phyloP scores from a whole-genome alignment of 805 yeast genomes.

The Candida boidinii region DNA sequence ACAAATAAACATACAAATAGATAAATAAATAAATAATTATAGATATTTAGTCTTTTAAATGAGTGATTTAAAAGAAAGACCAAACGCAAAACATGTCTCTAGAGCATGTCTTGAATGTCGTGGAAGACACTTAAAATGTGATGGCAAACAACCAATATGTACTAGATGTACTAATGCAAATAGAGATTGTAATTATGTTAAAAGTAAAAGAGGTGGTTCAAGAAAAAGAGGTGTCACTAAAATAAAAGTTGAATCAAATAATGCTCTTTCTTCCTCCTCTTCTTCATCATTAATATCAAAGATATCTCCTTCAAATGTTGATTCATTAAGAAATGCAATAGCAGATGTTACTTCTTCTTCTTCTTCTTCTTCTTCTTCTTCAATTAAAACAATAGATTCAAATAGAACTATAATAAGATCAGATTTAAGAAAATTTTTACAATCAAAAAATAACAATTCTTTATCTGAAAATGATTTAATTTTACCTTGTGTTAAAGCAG shows the following conservation, averaged over 20 bases:
- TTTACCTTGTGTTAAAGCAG: slow-evolving; percentile 23
- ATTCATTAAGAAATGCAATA: background rate
- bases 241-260: slow-evolving; percentile 3
- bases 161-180: slow-evolving; percentile 28
- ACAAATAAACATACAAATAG: no score
- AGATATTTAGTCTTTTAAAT: no score
- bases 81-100: slow-evolving; percentile 28
- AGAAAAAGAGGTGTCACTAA: slow-evolving; percentile 37
- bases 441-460: background rate
- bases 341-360: background rate
- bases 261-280: background rate
- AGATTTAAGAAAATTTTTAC: background rate
- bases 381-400: background rate
- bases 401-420: background rate
- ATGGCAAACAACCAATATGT: slow-evolving; percentile 38
- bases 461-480: background rate
- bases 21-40: no score
- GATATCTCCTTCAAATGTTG: no score
- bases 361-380: background rate
- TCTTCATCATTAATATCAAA: background rate
- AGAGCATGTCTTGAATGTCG: slow-evolving; percentile 46
- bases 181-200: slow-evolving; percentile 37
- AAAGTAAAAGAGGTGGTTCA: slow-evolving; percentile 46
- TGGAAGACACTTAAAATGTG: slow-evolving; percentile 41
- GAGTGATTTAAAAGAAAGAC: no score